Evolutionary conservation across 768 basidiomycete species (phyloP), one percentile per base, ranked within the genome.

Genomic region (Leucocoprinus leucothites): DNA sequence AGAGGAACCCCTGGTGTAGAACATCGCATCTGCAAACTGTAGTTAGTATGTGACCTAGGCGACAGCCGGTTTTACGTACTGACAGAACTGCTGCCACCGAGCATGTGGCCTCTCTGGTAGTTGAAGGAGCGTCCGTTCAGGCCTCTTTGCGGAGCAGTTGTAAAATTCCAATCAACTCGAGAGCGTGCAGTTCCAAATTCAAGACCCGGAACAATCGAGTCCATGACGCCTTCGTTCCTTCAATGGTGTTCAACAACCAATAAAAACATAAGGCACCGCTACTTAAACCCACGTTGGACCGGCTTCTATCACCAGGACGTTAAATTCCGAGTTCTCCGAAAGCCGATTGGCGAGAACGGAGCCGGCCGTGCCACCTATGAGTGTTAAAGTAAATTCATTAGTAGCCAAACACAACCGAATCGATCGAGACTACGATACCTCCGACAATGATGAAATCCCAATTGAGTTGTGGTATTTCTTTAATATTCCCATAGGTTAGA

Each of bases 31-130:
- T 57, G 13, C 18, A 36, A 25, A 13, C 25, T 9, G 36, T 4
- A 9, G 26, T 3, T 3, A 54, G 51, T 66, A 63, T 69, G 41
- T 19, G n/a, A 34, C 11, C 21, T 28, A 9, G 31, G 38, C 2
- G 21, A 26, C 28, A 40, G 7, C 18, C 16, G 18, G 18, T 4
- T 13, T 18, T 16, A 61, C 68, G 36, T 44, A 72, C 69, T 74
- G 51, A 68, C 56, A 4, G 67, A 67, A 36, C 63, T 69, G 28
- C 58, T 62, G 5, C 72, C 73, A 6, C 73, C 73, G 1, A 74
- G 61, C 16, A 71, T 57, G 42, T 61, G 53, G 1, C 73, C 73
- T 22, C 71, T 53, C 3, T 65, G 60, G 49, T 64, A 70, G 21
- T 57, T 19, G 9, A 72, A 52, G 2, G 59, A 25, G 1, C 68